These are phyloP conservation scores for Myxozyma neotropica DNA, from an alignment of 805 yeast genomes.

Conservation along the genomic window DNA sequence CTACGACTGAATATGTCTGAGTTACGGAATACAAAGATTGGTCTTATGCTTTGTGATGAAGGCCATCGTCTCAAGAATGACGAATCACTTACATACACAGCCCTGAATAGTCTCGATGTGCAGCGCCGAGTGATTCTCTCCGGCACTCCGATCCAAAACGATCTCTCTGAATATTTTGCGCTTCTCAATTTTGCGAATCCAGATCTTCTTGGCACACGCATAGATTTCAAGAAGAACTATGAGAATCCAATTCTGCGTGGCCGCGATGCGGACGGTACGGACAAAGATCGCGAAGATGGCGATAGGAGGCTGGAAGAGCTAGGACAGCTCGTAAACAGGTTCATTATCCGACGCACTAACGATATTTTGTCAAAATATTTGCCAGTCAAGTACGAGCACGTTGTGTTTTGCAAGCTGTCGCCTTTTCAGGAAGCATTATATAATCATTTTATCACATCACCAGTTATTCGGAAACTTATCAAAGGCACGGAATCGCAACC, in stretches of 20 bases:
- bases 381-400: slow-evolving; percentile 96
- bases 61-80: slow-evolving; percentile 86
- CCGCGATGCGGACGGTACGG: slow-evolving; percentile 87
- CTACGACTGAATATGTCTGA: slow-evolving; percentile 80
- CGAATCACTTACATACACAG: slow-evolving; percentile 87
- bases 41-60: slow-evolving; percentile 82
- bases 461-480: slow-evolving; percentile 69
- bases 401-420: slow-evolving; percentile 83
- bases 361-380: slow-evolving; percentile 91
- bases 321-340: slow-evolving; percentile 76
- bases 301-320: slow-evolving; percentile 69
- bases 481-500: slow-evolving; percentile 75
- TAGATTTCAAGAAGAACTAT: slow-evolving; percentile 80
- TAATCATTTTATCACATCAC: slow-evolving; percentile 72
- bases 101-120: slow-evolving; percentile 80
- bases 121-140: slow-evolving; percentile 87
- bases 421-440: slow-evolving; percentile 76
- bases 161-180: slow-evolving; percentile 90
- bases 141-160: slow-evolving; percentile 95
- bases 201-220: slow-evolving; percentile 81
- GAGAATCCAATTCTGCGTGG: slow-evolving; percentile 80
- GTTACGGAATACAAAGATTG: slow-evolving; percentile 75
- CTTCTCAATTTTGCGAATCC: slow-evolving; percentile 91
- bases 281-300: slow-evolving; percentile 70
- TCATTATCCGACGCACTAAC: slow-evolving; percentile 92